phyloP scores from a whole-genome alignment of 768 basidiomycete genomes.

The Pleurotus sapidus region DNA sequence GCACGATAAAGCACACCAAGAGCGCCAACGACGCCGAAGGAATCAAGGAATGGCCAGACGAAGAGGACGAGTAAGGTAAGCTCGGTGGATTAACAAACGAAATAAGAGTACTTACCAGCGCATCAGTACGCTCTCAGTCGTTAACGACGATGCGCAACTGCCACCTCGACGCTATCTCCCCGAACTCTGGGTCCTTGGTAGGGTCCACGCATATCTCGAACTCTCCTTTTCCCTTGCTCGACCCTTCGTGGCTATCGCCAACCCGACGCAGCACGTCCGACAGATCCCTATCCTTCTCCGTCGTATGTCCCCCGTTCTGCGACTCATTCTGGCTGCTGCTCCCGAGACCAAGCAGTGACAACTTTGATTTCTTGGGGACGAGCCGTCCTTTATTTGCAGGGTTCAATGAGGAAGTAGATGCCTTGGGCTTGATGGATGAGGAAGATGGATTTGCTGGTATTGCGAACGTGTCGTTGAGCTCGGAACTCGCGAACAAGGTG shows the following conservation, averaged over 20 bases:
- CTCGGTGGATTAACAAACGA: too few species aligned
- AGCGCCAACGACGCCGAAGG: too few species aligned
- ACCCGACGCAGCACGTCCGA: conserved; percentile 60
- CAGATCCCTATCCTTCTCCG: conserved; percentile 36
- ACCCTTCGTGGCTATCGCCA: conserved; percentile 22
- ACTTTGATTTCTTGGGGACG: conserved; percentile 73
- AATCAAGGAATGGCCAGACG: too few species aligned
- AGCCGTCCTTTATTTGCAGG: conserved; percentile 39
- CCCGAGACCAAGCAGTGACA: conserved; percentile 36
- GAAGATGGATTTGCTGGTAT: conserved; percentile 18
- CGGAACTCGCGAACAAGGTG: conserved; percentile 20
- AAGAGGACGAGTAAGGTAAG: too few species aligned
- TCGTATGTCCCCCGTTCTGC: neutral
- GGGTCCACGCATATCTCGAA: conserved; percentile 77
- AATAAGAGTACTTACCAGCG: too few species aligned
- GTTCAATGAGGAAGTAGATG: conserved; percentile 10
- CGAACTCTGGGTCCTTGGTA: conserved; percentile 58
- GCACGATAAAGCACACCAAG: too few species aligned
- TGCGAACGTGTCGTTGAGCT: conserved; percentile 26
- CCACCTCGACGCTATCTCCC: too few species aligned
- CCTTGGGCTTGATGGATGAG: conserved; percentile 22
- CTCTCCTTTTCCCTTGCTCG: conserved; percentile 36
- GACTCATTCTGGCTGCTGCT: conserved; percentile 8
- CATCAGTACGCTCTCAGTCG: too few species aligned
- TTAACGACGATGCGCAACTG: too few species aligned